Evolutionary conservation across 306 rosid genomes (phyloP), one percentile per base, ranked within the genome.

Genomic region (Fagus sylvatica): DNA sequence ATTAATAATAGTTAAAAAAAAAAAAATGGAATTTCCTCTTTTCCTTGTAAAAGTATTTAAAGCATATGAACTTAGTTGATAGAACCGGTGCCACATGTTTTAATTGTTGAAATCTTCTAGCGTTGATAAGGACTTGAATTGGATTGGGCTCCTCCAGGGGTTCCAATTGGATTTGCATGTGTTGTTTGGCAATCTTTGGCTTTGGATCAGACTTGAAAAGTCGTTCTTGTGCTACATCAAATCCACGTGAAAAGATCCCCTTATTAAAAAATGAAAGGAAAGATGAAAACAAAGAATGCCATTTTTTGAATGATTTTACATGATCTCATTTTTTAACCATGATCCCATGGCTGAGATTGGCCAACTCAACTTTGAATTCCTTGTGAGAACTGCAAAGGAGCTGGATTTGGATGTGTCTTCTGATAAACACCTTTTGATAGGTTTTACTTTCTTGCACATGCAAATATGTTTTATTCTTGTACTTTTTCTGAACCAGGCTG

Each of bases 401-500:
- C 22, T 22, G 0, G 46, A 65, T 39, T 65, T 65, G 64, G 32
- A 13, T 37, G 3, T 37, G 32, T 37, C 13, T 65, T 11, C 30
- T 37, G 12, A 37, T 17, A 39, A 65, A 37, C 22, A 36, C 49
- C n/a, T 37, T 16, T 22, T 16, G 48, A 17, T 16, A 56, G 51
- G 43, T 69, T 53, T 19, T 17, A 11, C 53, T 41, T 28, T 41
- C 40, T 59, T 48, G 17, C 6, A 2, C 7, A 3, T 5, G 28
- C 39, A 48, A 22, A 71, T 56, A 30, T 8, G 16, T 28, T 3
- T 41, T 8, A 32, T 62, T 64, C 16, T 42, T 66, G 37, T 62
- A 3, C 4, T 61, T 37, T 66, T 54, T 49, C 53, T 71, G 74
- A 28, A 83, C 77, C 85, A 93, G 98, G 93, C 89, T 0, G 76